These are phyloP conservation scores for Trichophyton mentagrophytes DNA, from an alignment of 2,329 filamentous ascomycete genomes.

Conservation along the genomic window DNA sequence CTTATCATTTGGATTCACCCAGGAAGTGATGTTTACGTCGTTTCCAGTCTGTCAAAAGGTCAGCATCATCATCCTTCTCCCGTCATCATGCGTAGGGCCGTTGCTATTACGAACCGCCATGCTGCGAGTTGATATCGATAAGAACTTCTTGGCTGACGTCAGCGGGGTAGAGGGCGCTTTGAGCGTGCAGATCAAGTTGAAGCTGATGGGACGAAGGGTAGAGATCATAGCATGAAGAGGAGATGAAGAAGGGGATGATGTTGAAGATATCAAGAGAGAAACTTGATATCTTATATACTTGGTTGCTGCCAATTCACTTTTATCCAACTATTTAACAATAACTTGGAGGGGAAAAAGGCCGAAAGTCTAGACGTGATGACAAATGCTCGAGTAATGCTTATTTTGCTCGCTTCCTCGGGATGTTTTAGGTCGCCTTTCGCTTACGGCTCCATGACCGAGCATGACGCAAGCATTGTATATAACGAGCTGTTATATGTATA, in stretches of 20 bases:
- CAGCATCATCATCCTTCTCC: background rate
- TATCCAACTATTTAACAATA: too few relatives aligned
- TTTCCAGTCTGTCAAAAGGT: slow-evolving; percentile 20
- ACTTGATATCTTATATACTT: background rate
- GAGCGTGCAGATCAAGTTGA: slow-evolving; percentile 6
- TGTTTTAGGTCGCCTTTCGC: too few relatives aligned
- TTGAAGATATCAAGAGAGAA: background rate
- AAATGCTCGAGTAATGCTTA: background rate
- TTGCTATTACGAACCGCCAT: slow-evolving; percentile 8
- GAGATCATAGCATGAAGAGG: background rate
- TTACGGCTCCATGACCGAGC: background rate
- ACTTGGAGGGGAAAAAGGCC: background rate
- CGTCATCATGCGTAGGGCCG: background rate
- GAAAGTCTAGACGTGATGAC: background rate
- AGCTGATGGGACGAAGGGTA: background rate
- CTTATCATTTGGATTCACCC: slow-evolving; percentile 65
- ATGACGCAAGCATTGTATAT: background rate
- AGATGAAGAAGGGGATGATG: background rate
- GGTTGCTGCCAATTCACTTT: background rate
- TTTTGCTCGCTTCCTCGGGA: too few relatives aligned
- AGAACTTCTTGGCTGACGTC: slow-evolving; percentile 11
- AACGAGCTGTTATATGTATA: background rate
- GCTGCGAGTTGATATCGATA: background rate
- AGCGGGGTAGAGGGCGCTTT: background rate
- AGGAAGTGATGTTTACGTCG: slow-evolving; percentile 55